phyloP scores from a whole-genome alignment of 2,329 filamentous ascomycete species.

The Cytospora chrysosperma region DNA sequence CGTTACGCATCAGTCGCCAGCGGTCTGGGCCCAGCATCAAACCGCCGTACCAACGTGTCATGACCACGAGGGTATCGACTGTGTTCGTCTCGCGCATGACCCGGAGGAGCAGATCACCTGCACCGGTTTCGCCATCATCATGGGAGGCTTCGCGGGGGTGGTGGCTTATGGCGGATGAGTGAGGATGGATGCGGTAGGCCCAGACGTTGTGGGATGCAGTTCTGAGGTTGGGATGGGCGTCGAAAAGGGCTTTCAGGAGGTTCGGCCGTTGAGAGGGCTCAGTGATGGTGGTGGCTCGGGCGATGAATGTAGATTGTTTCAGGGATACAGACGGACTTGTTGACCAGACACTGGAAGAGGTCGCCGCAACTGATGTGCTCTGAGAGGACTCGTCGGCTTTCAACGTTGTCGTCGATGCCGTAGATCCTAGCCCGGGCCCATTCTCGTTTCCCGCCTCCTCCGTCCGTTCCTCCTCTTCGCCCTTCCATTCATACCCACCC shows the following conservation, averaged over 20 bases:
- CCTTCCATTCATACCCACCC: conserved; percentile 67
- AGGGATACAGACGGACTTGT: conserved; percentile 51
- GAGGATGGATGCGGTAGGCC: conserved; percentile 45
- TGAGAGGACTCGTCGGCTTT: conserved; percentile 26
- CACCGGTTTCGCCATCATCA: conserved; percentile 62
- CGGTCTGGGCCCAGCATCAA: conserved; percentile 60
- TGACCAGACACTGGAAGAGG: conserved; percentile 45
- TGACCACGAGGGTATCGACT: conserved; percentile 54
- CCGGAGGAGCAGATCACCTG: conserved; percentile 55
- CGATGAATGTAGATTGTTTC: conserved; percentile 58
- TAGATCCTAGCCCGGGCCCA: conserved; percentile 15
- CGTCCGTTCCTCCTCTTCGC: conserved; percentile 35
- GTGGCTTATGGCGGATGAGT: conserved; percentile 36
- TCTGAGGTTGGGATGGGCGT: conserved; percentile 48
- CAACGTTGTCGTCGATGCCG: conserved; percentile 23
- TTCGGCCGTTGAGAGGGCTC: conserved; percentile 41
- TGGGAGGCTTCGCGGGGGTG: conserved; percentile 49
- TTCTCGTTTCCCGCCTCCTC: conserved; percentile 9
- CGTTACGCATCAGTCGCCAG: conserved; percentile 61
- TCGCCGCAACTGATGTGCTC: conserved; percentile 22
- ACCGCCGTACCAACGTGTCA: conserved; percentile 63
- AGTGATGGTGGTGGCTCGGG: conserved; percentile 46
- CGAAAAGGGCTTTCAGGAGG: conserved; percentile 49
- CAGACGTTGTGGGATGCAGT: conserved; percentile 60
- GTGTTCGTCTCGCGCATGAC: conserved; percentile 52